Evolutionary conservation across 495 filamentous ascomycete species (phyloP), one percentile per base, ranked within the genome.

Genomic region (Aspergillus bridgeri): DNA sequence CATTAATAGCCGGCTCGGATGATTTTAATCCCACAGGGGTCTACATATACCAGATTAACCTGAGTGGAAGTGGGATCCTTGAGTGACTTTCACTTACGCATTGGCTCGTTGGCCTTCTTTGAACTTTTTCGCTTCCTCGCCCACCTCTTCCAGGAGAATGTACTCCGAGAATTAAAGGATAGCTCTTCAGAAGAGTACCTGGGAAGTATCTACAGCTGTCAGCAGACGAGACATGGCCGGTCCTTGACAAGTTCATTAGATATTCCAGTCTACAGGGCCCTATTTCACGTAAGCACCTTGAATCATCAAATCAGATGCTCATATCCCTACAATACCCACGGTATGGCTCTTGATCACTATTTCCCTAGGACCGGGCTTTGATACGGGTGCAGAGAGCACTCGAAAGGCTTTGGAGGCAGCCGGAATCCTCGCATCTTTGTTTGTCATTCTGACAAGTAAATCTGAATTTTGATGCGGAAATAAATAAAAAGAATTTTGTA

Each of bases 81-180:
- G 25, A 33, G 8, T 11, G 7, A 33, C 11, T 2, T 19, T 51
- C 1, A n/a, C 29, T 20, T 52, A 52, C 50, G 29, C 17, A 21
- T 22, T 22, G 3, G 42, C 50, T 3, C 50, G 50, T 19, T 52
- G 50, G 19, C 50, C 50, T 21, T 52, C 42, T 2, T 18, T 42
- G 50, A 52, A 52, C 2, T 38, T 29, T 3, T 19, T 33, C 3
- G 80, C 79, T 13, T 38, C 63, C 0, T 61, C 51, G 17, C 84
- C 83, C 27, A 82, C 72, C 23, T 68, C 74, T 9, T 65, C 69
- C n/a, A n/a, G n/a, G n/a, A n/a, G 9, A 87, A 71, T 3, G 71
- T 73, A 20, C 86, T 33, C 85, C 83, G 3, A 85, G 65, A 47
- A 84, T 69, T 22, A 65, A 58, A 0, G 83, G 83, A 47, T 79